Percentiles rank a stretch among this genome's conserved stretches.
phyloP scores from a whole-genome alignment of 2,329 filamentous ascomycete species.

The Cladosporium colombiae region DNA sequence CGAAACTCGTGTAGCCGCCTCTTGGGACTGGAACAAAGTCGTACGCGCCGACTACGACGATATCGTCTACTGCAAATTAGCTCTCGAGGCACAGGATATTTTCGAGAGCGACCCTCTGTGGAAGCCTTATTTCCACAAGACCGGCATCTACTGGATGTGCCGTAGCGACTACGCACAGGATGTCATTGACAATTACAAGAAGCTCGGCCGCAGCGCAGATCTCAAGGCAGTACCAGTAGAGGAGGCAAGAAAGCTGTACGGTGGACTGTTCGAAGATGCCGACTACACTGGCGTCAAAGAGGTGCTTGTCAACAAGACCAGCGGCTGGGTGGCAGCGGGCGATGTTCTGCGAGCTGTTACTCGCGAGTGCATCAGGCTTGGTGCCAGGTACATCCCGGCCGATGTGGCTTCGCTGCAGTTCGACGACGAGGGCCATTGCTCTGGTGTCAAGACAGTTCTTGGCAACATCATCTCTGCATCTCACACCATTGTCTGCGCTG shows the following conservation, averaged over 20 bases:
- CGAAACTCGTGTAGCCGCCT: constrained; percentile 55
- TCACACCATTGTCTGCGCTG: constrained; percentile 44
- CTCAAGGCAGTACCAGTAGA: constrained; percentile 51
- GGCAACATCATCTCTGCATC: constrained; percentile 38
- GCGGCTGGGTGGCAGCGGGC: constrained; percentile 65
- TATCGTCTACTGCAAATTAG: constrained; percentile 63
- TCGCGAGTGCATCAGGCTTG: constrained; percentile 53
- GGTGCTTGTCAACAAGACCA: constrained; percentile 61
- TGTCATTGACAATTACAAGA: constrained; percentile 53
- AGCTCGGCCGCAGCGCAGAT: constrained; percentile 50
- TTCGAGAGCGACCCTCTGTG: constrained; percentile 62
- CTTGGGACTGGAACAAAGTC: constrained; percentile 74
- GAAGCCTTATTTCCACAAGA: constrained; percentile 54
- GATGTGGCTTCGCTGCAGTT: constrained; percentile 54
- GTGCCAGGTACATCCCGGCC: constrained; percentile 60
- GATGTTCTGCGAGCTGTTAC: constrained; percentile 59
- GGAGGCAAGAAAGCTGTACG: constrained; percentile 57
- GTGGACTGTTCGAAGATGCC: constrained; percentile 60
- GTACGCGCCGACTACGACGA: constrained; percentile 70
- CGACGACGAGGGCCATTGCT: constrained; percentile 48
- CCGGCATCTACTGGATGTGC: constrained; percentile 53
- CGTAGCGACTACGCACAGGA: constrained; percentile 50
- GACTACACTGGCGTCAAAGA: constrained; percentile 62
- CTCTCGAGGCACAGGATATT: constrained; percentile 64
- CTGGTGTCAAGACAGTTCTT: constrained; percentile 43